Conservation (phyloP, 202 grass and related monocot species). For the Bolboschoenoplectus hybrid region DNA sequence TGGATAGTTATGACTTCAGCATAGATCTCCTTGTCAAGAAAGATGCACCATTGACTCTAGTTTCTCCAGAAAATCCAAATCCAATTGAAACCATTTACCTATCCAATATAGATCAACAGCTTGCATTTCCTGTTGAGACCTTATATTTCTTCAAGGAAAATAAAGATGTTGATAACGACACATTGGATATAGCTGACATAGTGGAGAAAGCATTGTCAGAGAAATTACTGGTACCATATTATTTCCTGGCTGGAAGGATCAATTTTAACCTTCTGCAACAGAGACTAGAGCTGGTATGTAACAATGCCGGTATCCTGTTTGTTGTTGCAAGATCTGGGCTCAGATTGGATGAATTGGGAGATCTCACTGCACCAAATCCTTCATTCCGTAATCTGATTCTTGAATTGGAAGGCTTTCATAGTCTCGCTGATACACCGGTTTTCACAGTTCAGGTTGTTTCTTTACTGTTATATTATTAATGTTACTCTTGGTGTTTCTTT, state of each 20-base stretch:
- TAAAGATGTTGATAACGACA: constrained; percentile 37
- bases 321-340: constrained; percentile 40
- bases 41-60: constrained; percentile 25
- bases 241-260: constrained; percentile 54
- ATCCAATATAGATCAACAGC: constrained; percentile 47
- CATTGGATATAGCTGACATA: constrained; percentile 40
- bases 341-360: constrained; percentile 41
- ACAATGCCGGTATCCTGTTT: constrained; percentile 50
- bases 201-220: constrained; percentile 45
- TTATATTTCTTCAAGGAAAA: constrained; percentile 44
- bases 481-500: constrained; percentile 20
- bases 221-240: constrained; percentile 50
- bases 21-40: constrained; percentile 29
- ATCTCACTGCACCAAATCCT: constrained; percentile 45
- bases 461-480: constrained; percentile 26
- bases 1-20: constrained; percentile 31
- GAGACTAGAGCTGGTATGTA: constrained; percentile 52
- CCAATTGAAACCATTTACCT: constrained; percentile 36
- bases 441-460: constrained; percentile 57
- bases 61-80: constrained; percentile 43
- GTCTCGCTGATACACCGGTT: constrained; percentile 42
- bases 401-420: constrained; percentile 34
- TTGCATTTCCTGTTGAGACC: constrained; percentile 42
- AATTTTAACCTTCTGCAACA: constrained; percentile 43
- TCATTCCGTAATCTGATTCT: constrained; percentile 48